These are phyloP conservation scores for Pseudogymnoascus sp. DNA, from an alignment of 2,329 filamentous ascomycete genomes.

Conservation along the genomic window DNA sequence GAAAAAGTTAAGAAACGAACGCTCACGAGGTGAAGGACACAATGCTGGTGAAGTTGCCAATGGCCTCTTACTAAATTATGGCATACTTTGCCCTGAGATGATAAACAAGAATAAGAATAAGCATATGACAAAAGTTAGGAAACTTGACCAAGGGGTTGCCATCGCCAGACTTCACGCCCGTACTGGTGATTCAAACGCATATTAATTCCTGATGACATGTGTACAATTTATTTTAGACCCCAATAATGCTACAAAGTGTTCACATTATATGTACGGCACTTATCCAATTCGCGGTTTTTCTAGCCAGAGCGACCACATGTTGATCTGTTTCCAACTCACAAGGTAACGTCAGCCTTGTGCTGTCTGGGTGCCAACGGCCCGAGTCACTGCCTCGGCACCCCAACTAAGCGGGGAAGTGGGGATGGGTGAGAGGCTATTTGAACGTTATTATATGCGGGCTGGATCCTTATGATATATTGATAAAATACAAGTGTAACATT, in stretches of 20 bases:
- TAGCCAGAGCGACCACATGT: neutral
- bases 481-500: neutral
- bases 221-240: neutral
- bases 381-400: neutral
- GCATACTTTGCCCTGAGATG: neutral
- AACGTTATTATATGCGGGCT: neutral
- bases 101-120: slow-evolving; percentile 1
- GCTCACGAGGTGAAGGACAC: neutral
- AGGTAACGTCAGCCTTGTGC: neutral
- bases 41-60: neutral
- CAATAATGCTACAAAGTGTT: neutral
- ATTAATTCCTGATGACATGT: neutral
- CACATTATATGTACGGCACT: neutral
- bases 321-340: neutral
- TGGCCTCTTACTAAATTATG: slow-evolving; percentile 3
- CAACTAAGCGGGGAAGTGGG: neutral
- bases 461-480: neutral
- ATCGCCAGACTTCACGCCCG: neutral
- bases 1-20: slow-evolving; percentile 54
- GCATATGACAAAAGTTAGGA: neutral
- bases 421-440: neutral
- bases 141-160: neutral
- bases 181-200: neutral
- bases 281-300: no score
- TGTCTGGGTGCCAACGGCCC: neutral